Evolutionary conservation across 768 basidiomycete species (phyloP).

Genomic region (Pilatotrama ljubarskyi): DNA sequence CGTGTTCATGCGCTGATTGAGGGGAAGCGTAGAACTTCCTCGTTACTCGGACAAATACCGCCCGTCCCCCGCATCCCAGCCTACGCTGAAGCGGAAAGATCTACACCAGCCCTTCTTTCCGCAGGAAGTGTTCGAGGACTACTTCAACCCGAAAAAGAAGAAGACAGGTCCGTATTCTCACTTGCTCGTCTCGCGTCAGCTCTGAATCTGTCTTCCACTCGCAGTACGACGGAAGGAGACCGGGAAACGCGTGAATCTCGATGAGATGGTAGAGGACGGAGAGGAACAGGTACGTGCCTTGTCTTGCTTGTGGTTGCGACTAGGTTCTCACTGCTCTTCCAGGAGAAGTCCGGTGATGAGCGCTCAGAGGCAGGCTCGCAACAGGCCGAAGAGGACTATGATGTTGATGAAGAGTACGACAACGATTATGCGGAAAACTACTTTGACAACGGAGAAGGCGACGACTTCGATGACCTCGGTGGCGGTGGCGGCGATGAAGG

Average conservation of each 20-base stretch:
- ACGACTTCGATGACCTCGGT: conserved; percentile 76
- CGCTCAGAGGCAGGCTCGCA: conserved; percentile 68
- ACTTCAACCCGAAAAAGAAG: conserved; percentile 75
- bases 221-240: conserved; percentile 30
- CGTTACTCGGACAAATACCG: conserved; percentile 87
- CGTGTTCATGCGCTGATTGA: background rate
- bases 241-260: conserved; percentile 57
- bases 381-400: conserved; percentile 70
- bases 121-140: conserved; percentile 68
- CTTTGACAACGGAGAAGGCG: conserved; percentile 87
- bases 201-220: background rate
- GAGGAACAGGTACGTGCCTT: conserved; percentile 50
- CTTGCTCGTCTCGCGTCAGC: background rate
- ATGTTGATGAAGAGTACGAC: conserved; percentile 88
- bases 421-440: conserved; percentile 91
- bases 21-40: conserved; percentile 55
- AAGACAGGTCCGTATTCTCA: conserved; percentile 23
- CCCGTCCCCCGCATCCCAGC: conserved; percentile 57
- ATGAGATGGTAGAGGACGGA: conserved; percentile 65
- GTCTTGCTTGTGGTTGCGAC: background rate
- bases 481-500: conserved; percentile 67
- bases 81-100: conserved; percentile 67
- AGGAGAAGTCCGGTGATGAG: conserved; percentile 76
- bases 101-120: conserved; percentile 81
- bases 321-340: conserved; percentile 2